Evolutionary conservation across 2,329 filamentous ascomycete genomes (phyloP), one percentile per base, ranked within the genome.

Genomic region (Colletotrichum limetticola): DNA sequence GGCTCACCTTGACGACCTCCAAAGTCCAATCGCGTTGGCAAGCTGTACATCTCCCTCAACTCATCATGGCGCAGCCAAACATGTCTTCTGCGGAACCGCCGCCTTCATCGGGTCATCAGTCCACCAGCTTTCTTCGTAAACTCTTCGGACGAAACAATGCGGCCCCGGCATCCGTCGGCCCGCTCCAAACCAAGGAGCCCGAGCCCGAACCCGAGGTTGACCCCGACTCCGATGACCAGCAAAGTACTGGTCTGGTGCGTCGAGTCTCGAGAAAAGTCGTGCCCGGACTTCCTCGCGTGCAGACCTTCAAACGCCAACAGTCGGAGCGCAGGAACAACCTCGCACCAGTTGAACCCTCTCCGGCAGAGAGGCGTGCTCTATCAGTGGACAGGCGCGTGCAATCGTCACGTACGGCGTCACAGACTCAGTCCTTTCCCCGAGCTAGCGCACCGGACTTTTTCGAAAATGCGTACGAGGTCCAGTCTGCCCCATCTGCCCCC

Each of bases 261-360:
- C 85, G 86, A 73, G 80, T 83, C 72, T 85, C 85, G 35, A 83
- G 90, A 76, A 91, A 88, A 78, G 94, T 95, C n/a, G 91, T 95
- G 19, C 93, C 95, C 22, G 92, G 93, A 19, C 84, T 98, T 49
- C 94, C 95, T 52, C 90, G 94, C 61, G 86, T 91, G 5, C 90
- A 92, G 77, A 97, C 94, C 0, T 95, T 97, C 83, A 93, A 92
- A 82, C 90, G 95, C 77, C 94, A 96, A 81, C 90, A 93, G 80
- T 96, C 94, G 32, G 95, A 98, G 82, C 89, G 90, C 75, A 89
- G 95, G 76, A 91, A 93, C 77, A 92, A 91, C 78, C 86, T 97
- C 66, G 86, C 92, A 72, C 91, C 93, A 57, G 86, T 91, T 55
- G 86, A 91, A 60, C 88, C 90, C 6, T 89, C 91, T 37, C 83